Evolutionary conservation across 176 grass and related monocot genomes (phyloP), one percentile per base, ranked within the genome.

Genomic region (Aegilops umbellulata): DNA sequence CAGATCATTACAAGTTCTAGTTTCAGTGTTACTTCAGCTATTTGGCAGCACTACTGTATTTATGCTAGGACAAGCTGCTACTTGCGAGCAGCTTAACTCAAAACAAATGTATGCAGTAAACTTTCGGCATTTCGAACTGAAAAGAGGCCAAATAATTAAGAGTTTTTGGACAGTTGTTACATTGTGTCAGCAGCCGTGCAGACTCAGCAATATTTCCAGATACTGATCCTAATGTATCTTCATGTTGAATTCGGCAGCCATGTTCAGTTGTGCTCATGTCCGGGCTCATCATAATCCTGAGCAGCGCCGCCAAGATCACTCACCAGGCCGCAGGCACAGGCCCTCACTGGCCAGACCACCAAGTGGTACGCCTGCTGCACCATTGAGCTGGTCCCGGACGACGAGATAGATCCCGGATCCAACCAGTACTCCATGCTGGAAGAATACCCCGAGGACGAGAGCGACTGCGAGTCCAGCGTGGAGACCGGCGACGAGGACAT

Each of bases 341-440:
- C 97, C 3, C 90, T 99, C 8, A 93, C 97, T 13, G 87, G 97
- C 16, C 97, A 96, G 80, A 93, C 92, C 57, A 88, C 97, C 47
- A 99, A 99, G 77, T 96, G 94, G 97, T 92, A 99, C 78, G 94
- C 92, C n/a, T 99, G 97, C 69, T 91, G 94, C 62, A 99, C 97
- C 29, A 94, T 94, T 27, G 94, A 90, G 51, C 89, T 74, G 8
- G 82, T 27, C 1, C 9, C 57, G 1, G 89, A 88, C 11, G 71
- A 83, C 32, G 66, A 87, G 2, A 25, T n/a, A 5, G 53, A 61
- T 34, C 66, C 81, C 0, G 67, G 49, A 30, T 77, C 83, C 12
- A 82, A 86, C 67, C 81, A 76, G 2, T 79, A 71, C 80, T 85
- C 89, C 55, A 78, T 83, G 78, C 31, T 79, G 17, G 85, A 88